Conservation (phyloP, 2,329 filamentous ascomycete genomes). For the Hymenoscyphus fructigenus region DNA sequence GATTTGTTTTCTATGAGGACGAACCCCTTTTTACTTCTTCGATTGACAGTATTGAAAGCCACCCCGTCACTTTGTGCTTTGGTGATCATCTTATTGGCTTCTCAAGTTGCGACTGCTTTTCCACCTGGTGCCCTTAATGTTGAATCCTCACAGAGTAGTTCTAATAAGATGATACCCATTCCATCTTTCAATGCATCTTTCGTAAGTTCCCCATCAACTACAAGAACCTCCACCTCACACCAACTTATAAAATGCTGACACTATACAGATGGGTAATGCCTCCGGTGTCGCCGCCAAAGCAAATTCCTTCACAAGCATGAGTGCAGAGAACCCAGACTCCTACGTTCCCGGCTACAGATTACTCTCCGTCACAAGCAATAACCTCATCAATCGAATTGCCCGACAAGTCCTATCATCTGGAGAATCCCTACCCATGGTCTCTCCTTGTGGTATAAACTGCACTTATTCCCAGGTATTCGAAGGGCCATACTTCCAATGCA, state of each 20-base stretch:
- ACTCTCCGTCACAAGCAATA: background rate
- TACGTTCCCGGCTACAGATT: background rate
- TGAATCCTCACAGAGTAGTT: slow-evolving; percentile 7
- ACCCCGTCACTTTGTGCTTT: slow-evolving; percentile 22
- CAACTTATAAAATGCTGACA: background rate
- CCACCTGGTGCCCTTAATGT: slow-evolving; percentile 30
- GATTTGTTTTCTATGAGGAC: slow-evolving; percentile 23
- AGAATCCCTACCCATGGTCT: slow-evolving; percentile 17
- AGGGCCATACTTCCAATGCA: slow-evolving; percentile 10
- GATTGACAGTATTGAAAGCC: slow-evolving; percentile 16
- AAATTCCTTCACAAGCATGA: slow-evolving; percentile 15
- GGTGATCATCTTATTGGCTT: slow-evolving; percentile 21
- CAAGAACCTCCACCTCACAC: too few relatives aligned
- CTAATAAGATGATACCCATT: slow-evolving; percentile 8
- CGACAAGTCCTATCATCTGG: slow-evolving; percentile 22
- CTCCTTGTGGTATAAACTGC: slow-evolving; percentile 26
- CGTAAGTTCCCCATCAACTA: slow-evolving; percentile 19
- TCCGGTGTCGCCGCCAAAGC: slow-evolving; percentile 20
- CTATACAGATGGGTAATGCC: slow-evolving; percentile 27
- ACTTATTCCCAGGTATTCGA: slow-evolving; percentile 23
- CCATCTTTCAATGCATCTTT: slow-evolving; percentile 29
- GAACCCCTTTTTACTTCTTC: slow-evolving; percentile 22
- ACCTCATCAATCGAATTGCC: slow-evolving; percentile 19
- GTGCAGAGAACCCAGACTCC: background rate
- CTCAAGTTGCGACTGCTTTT: slow-evolving; percentile 23